Evolutionary conservation across 2,329 filamentous ascomycete species (phyloP).

Genomic region (Ascochyta clinopodiicola): DNA sequence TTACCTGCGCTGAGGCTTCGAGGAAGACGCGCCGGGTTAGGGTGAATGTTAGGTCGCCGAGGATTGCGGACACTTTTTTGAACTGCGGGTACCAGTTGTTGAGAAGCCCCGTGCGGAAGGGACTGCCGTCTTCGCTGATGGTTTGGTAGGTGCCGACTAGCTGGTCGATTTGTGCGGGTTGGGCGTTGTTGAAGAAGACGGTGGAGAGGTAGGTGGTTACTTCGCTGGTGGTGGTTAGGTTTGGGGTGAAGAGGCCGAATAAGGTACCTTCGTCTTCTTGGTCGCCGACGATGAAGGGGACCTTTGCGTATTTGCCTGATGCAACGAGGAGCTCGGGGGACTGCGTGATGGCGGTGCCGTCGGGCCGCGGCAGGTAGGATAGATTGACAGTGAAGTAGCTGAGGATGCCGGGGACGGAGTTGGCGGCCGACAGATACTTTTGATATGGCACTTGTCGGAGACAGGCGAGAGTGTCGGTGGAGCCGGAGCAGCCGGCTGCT

Average conservation of each 20-base stretch:
- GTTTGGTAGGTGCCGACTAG: slow-evolving; percentile 70
- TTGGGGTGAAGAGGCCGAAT: slow-evolving; percentile 72
- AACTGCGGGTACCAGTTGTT: slow-evolving; percentile 79
- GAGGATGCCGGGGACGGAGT: slow-evolving; percentile 72
- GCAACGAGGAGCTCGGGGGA: slow-evolving; percentile 67
- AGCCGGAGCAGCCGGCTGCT: slow-evolving; percentile 53
- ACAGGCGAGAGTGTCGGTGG: slow-evolving; percentile 55
- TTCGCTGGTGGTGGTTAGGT: slow-evolving; percentile 67
- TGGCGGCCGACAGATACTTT: slow-evolving; percentile 66
- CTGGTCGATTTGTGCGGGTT: slow-evolving; percentile 56
- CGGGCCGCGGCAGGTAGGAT: slow-evolving; percentile 76
- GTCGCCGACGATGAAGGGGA: slow-evolving; percentile 72
- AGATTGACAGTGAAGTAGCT: slow-evolving; percentile 73
- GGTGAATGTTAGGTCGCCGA: slow-evolving; percentile 79
- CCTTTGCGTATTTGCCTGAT: slow-evolving; percentile 62
- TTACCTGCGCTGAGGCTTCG: slow-evolving; percentile 50
- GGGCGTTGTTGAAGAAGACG: slow-evolving; percentile 67
- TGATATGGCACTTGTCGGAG: slow-evolving; percentile 56
- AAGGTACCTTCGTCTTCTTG: slow-evolving; percentile 83
- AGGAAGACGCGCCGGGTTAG: slow-evolving; percentile 73
- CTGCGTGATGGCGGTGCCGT: slow-evolving; percentile 66
- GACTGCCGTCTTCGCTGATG: slow-evolving; percentile 66
- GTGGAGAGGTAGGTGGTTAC: slow-evolving; percentile 68
- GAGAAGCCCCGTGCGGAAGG: slow-evolving; percentile 71
- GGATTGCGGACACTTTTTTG: slow-evolving; percentile 76